Conservation (phyloP, 1,139 yeast genomes). For the Diutina mesorugosa region DNA sequence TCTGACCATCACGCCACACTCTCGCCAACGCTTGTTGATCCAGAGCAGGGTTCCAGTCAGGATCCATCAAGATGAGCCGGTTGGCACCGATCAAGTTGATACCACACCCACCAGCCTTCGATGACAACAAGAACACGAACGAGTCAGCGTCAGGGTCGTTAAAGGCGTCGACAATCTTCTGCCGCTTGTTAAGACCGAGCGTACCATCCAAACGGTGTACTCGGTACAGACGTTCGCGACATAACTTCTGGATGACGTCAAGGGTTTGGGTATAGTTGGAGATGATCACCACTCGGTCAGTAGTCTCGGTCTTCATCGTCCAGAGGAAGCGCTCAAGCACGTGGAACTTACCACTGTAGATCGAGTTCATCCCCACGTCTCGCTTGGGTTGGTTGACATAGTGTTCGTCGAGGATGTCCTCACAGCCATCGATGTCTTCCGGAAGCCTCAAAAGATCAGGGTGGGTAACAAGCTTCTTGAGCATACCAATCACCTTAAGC, state of each 20-base stretch:
- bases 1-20: constrained; percentile 99
- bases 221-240: constrained; percentile 66
- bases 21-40: constrained; percentile 97
- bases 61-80: constrained; percentile 76
- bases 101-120: constrained; percentile 99
- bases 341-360: constrained; percentile 50
- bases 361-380: constrained; percentile 30
- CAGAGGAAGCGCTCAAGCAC: constrained; percentile 64
- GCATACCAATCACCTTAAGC: constrained; percentile 75
- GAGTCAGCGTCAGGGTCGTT: constrained; percentile 86
- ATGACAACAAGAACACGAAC: constrained; percentile 76
- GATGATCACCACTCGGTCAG: constrained; percentile 87
- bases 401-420: constrained; percentile 59
- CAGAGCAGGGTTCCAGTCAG: constrained; percentile 99
- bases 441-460: constrained; percentile 77
- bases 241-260: constrained; percentile 79
- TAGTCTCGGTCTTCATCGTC: constrained; percentile 65
- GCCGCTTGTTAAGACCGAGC: constrained; percentile 83
- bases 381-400: constrained; percentile 29
- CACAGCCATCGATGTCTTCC: constrained; percentile 62
- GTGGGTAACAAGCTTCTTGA: constrained; percentile 86
- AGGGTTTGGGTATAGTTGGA: constrained; percentile 91
- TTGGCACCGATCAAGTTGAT: constrained; percentile 95
- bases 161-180: constrained; percentile 80
- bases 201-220: constrained; percentile 85